phyloP scores from a whole-genome alignment of 208 protist genomes.

The Plasmodiophora brassicae region DNA sequence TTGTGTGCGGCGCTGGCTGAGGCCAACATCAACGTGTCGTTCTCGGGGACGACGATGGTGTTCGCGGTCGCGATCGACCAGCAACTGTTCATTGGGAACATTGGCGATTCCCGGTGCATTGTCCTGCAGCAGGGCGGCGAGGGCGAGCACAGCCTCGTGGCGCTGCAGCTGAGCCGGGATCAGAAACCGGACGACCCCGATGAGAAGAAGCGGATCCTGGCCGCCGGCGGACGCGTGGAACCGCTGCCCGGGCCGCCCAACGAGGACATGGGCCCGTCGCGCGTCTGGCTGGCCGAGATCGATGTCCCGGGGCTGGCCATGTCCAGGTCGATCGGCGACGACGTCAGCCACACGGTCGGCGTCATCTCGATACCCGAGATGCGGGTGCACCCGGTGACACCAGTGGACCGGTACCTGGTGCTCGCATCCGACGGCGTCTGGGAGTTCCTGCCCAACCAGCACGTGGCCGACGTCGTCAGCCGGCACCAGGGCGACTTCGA shows the following conservation, averaged over 20 bases:
- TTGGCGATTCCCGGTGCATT: slow-evolving; percentile 40
- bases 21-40: slow-evolving; percentile 37
- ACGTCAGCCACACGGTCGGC: slow-evolving; percentile 37
- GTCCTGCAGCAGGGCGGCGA: background rate
- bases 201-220: slow-evolving; percentile 45
- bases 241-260: slow-evolving; percentile 36
- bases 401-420: slow-evolving; percentile 19
- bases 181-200: slow-evolving; percentile 51
- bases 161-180: slow-evolving; percentile 39
- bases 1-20: background rate
- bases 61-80: background rate
- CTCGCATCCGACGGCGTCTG: slow-evolving; percentile 40
- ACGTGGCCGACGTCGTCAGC: slow-evolving; percentile 14
- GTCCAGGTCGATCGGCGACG: slow-evolving; percentile 46
- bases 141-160: background rate
- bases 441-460: slow-evolving; percentile 41
- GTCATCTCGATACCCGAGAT: slow-evolving; percentile 44
- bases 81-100: slow-evolving; percentile 30
- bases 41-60: slow-evolving; percentile 34
- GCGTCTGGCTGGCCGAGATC: slow-evolving; percentile 44
- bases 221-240: slow-evolving; percentile 36
- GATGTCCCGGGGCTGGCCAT: slow-evolving; percentile 49
- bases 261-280: slow-evolving; percentile 39
- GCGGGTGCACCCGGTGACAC: slow-evolving; percentile 9
- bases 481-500: background rate